These are phyloP conservation scores for Cordyceps farinosa DNA, from an alignment of 2,329 filamentous ascomycete genomes.

Conservation along the genomic window DNA sequence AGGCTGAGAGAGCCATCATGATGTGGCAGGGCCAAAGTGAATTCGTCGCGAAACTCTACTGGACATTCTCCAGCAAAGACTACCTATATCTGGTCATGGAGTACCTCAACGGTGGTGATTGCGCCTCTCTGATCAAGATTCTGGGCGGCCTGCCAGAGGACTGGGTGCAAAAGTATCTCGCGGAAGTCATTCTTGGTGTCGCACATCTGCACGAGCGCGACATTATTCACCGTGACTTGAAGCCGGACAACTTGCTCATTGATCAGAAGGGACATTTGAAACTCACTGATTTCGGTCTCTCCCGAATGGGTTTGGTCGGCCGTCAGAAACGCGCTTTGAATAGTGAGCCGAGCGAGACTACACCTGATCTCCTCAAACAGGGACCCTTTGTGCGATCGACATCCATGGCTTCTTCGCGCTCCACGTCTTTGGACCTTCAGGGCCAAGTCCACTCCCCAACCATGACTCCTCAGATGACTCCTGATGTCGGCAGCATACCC, in stretches of 20 bases:
- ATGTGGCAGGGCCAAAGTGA: conserved; percentile 99
- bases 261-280: conserved; percentile 96
- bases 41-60: conserved; percentile 97
- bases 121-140: conserved; percentile 92
- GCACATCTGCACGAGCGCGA: conserved; percentile 92
- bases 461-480: conserved; percentile 82
- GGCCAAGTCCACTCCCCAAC: conserved; percentile 69
- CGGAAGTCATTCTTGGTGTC: conserved; percentile 93
- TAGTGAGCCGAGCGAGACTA: conserved; percentile 71
- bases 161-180: conserved; percentile 97
- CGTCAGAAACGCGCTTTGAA: conserved; percentile 92
- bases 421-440: conserved; percentile 88
- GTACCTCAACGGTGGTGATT: conserved; percentile 96
- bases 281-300: conserved; percentile 94
- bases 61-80: conserved; percentile 99
- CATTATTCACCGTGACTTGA: conserved; percentile 94
- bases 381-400: conserved; percentile 83
- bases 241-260: conserved; percentile 95
- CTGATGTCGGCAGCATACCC: conserved; percentile 59
- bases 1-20: conserved; percentile 98
- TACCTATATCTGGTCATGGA: conserved; percentile 99
- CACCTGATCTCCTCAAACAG: conserved; percentile 86
- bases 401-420: conserved; percentile 86
- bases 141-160: conserved; percentile 90
- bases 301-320: conserved; percentile 93